These are phyloP conservation scores for Seiridium unicorne DNA, from an alignment of 2,329 filamentous ascomycete genomes.

Conservation along the genomic window DNA sequence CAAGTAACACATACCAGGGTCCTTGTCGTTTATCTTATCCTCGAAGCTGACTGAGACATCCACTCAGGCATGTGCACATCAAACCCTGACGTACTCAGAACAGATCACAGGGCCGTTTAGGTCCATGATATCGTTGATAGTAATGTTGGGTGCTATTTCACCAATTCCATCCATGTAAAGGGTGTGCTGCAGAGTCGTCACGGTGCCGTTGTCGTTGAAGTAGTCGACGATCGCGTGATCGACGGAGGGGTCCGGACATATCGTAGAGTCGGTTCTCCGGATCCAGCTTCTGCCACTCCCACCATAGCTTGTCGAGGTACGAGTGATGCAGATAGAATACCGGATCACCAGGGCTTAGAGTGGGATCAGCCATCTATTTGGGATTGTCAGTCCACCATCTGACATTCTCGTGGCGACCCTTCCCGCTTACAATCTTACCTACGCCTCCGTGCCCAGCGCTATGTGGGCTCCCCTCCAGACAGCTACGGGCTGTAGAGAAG, in stretches of 20 bases:
- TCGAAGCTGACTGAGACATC: no score
- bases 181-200: background rate
- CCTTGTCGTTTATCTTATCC: no score
- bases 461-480: conserved; percentile 18
- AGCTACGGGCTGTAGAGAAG: conserved; percentile 15
- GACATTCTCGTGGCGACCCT: no score
- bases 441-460: conserved; percentile 20
- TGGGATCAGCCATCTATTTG: background rate
- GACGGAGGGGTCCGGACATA: background rate
- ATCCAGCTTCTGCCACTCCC: conserved; percentile 5
- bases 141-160: conserved; percentile 31
- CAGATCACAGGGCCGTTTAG: conserved; percentile 11
- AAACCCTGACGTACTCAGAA: conserved; percentile 12
- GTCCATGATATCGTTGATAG: conserved; percentile 16
- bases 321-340: conserved; percentile 27
- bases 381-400: background rate
- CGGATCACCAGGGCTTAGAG: conserved; percentile 21
- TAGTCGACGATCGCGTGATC: conserved; percentile 11
- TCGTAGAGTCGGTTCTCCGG: background rate
- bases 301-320: conserved; percentile 26
- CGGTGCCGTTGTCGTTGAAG: conserved; percentile 8
- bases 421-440: conserved; percentile 10
- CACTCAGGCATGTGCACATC: background rate
- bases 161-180: background rate
- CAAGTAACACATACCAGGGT: no score